Evolutionary conservation across 805 yeast species (phyloP), one percentile per base, ranked within the genome.

Genomic region (Candida sakaeoensis): DNA sequence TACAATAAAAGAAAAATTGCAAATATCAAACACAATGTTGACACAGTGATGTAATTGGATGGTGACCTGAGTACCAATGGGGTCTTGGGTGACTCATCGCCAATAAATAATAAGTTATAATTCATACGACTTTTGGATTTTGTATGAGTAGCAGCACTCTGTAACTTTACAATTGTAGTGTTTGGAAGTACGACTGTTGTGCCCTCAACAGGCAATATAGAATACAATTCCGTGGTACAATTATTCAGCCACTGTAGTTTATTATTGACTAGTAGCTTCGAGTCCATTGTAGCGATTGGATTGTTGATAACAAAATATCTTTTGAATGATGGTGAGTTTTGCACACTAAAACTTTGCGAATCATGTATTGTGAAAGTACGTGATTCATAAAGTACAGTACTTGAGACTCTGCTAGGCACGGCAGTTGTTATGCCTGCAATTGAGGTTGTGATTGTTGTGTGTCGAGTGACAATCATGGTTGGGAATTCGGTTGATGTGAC

Each of bases 41-140:
- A 36, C 19, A 36, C 19, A n/a, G 39, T 27, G 21, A 36, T 27
- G 17, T 27, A 27, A 18, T 23, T 31, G 3, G 40, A 30, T 13
- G 32, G 10, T 4, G 43, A 40, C 16, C 8, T 36, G 5, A 40
- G 30, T 13, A 10, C 28, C n/a, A 40, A 32, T 24, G 31, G 40
- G 16, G 15, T 26, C 4, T 25, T 37, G 6, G 45, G 42, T 30
- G 37, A 15, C 4, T 37, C 45, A 8, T 37, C 42, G 1, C 45
- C 45, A 6, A 42, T 42, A 17, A n/a, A 25, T 33, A 10, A n/a
- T n/a, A n/a, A n/a, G n/a, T n/a, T n/a, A n/a, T n/a, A n/a, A n/a
- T n/a, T n/a, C n/a, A n/a, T n/a, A n/a, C n/a, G n/a, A n/a, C n/a
- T 6, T n/a, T 33, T 33, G 8, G 22, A 7, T 24, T 22, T 33